Base-by-base conservation (phyloP, 2,329 filamentous ascomycete genomes). In the Monilinia fructicola region DNA sequence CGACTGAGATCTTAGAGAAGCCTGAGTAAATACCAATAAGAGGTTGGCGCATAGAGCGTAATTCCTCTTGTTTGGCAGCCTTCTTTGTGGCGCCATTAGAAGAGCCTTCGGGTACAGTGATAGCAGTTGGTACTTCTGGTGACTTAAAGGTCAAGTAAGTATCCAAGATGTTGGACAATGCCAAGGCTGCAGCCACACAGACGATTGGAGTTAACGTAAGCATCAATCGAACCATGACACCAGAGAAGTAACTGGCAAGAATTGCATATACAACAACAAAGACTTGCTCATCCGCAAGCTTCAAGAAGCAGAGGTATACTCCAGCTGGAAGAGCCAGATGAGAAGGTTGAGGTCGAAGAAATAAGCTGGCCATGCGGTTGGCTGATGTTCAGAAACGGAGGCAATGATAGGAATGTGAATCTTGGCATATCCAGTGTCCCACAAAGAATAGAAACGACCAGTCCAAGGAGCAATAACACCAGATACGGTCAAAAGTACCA, bases 161-260 rank as follows among this genome's bases (percentile, higher is more conserved):
- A 78, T 98, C 94, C 61, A 99, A 83, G 64, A 99, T 90, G 72
- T 90, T 87, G 23, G 95, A 98, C 53, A 93, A 82, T 21, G 92
- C 92, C 74, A 99, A 87, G 54, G 94, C 95, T 65, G 94, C 92
- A 53, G 95, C 90, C 72, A 97, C 92, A 78, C 95, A 99, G 61
- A 99, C 95, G 71, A 99, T 90, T 1, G 95, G 95, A 1, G 95
- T 99, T 73, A 99, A 82, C 0, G 95, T 99, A 69, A 99, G 86
- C 95, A 99, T 99, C 75, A 99, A 83, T 81, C 95, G 93, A 69
- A 99, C 95, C 95, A 99, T 99, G 80, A 99, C 96, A 77, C 95
- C 95, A 31, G 96, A 92, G 76, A 99, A 99, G 83, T 99, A 99
- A 80, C 92, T 97, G 71, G 92, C 92, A 71, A 98, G 90, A 55